Conservation (phyloP, 2,329 filamentous ascomycete species). For the Fusarium chlamydosporum region DNA sequence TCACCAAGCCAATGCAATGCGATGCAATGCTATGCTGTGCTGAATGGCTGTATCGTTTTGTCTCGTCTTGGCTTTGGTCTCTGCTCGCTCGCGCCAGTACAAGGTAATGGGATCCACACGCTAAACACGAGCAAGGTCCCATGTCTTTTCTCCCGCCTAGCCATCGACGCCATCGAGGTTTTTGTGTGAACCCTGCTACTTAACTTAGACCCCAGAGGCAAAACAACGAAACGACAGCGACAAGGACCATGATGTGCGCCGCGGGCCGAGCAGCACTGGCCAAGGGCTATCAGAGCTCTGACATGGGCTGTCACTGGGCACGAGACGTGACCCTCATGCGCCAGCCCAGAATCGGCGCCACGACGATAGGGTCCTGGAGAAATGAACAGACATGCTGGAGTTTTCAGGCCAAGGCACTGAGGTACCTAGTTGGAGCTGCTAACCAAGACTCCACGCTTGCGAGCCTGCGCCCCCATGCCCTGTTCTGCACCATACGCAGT, state of each 20-base stretch:
- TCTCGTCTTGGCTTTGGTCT: constrained; percentile 36
- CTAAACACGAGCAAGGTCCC: constrained; percentile 51
- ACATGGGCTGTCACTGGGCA: constrained; percentile 43
- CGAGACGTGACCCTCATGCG: constrained; percentile 51
- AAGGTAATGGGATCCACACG: constrained; percentile 41
- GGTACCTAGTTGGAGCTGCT: constrained; percentile 25
- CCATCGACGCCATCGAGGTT: constrained; percentile 50
- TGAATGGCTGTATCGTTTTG: constrained; percentile 42
- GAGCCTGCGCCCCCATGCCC: constrained; percentile 40
- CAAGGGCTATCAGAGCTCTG: constrained; percentile 29
- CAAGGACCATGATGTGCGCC: constrained; percentile 47
- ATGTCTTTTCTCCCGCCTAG: constrained; percentile 52
- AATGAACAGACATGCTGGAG: constrained; percentile 40
- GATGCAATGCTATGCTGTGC: constrained; percentile 15
- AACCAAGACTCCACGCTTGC: constrained; percentile 36
- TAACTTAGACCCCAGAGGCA: constrained; percentile 44
- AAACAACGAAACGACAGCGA: constrained; percentile 42
- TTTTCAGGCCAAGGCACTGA: constrained; percentile 36
- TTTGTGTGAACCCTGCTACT: constrained; percentile 42
- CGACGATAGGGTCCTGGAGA: constrained; percentile 42
- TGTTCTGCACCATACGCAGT: constrained; percentile 35
- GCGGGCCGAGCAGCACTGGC: constrained; percentile 49
- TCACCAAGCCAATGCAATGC: constrained; percentile 33
- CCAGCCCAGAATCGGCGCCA: constrained; percentile 48
- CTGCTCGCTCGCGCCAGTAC: constrained; percentile 44